Conservation (phyloP, 768 basidiomycete genomes). For the Leccinum truebloodii region DNA sequence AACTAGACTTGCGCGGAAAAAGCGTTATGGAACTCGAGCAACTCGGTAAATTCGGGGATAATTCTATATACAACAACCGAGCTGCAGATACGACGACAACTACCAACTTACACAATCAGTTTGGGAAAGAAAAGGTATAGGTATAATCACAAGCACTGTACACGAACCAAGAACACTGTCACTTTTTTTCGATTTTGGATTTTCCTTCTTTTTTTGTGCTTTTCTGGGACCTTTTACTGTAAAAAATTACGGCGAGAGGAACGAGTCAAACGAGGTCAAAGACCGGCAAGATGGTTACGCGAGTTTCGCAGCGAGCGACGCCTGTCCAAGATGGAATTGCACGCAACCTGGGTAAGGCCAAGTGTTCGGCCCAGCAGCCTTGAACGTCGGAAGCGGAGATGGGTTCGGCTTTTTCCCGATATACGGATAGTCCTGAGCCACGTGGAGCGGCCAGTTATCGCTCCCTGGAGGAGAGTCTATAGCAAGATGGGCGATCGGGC, state of each 20-base stretch:
- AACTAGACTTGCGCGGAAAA: background rate
- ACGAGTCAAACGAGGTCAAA: background rate
- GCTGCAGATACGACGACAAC: background rate
- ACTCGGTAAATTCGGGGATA: background rate
- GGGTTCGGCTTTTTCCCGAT: background rate
- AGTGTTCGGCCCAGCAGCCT: background rate
- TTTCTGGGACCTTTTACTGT: background rate
- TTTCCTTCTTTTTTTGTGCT: background rate
- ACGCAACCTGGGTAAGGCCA: background rate
- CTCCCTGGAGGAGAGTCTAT: background rate
- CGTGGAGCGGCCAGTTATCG: background rate
- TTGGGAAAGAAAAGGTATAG: background rate
- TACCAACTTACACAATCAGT: background rate
- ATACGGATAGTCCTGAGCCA: background rate
- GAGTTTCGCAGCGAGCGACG: background rate
- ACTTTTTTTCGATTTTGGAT: background rate
- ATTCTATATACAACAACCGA: background rate
- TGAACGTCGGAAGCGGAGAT: background rate
- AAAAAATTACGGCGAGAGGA: background rate
- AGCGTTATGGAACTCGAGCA: background rate
- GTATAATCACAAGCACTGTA: background rate
- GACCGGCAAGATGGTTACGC: background rate
- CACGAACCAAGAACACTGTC: background rate
- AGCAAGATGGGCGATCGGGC: background rate
- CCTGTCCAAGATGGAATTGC: background rate